Evolutionary conservation across 1,284 basidiomycete genomes (phyloP).

Genomic region (Termitomyces sp.): DNA sequence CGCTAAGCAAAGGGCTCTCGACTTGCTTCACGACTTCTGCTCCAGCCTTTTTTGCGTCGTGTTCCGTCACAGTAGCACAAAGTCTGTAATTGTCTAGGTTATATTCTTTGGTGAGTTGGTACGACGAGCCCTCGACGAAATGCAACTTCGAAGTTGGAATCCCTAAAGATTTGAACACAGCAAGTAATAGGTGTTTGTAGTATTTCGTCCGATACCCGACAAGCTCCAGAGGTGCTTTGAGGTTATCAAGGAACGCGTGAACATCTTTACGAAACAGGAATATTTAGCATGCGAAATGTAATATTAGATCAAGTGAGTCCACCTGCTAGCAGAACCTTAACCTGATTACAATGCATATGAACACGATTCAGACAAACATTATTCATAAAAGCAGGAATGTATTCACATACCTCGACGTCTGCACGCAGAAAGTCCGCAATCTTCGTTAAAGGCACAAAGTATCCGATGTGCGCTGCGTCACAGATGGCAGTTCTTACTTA

Average conservation of each 20-base stretch:
- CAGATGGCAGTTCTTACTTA: not conserved
- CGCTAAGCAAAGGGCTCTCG: constrained; percentile 85
- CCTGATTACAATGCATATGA: constrained; percentile 33
- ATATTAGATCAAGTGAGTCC: not conserved
- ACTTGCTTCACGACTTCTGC: constrained; percentile 99
- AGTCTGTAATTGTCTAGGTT: constrained; percentile 94
- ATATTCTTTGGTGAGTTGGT: constrained; percentile 91
- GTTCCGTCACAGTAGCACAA: constrained; percentile 86
- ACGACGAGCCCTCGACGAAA: constrained; percentile 88
- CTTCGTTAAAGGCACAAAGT: constrained; percentile 94
- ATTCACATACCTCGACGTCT: constrained; percentile 64
- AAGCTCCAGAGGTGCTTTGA: constrained; percentile 95
- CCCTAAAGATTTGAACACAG: constrained; percentile 85
- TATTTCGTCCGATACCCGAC: constrained; percentile 88
- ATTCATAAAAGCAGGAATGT: not conserved
- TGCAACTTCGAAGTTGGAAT: constrained; percentile 83
- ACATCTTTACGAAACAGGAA: constrained; percentile 54
- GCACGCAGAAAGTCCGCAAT: constrained; percentile 95
- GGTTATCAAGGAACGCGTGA: constrained; percentile 96
- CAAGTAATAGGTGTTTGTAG: constrained; percentile 80
- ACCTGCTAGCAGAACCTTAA: constrained; percentile 88
- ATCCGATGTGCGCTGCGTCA: constrained; percentile 85
- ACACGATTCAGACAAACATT: no score
- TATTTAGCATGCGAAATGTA: not conserved
- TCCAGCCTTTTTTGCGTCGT: constrained; percentile 98